Evolutionary conservation across 192 early-diverging fungal species (phyloP), one percentile per base, ranked within the genome.

Genomic region (Backusella circina): DNA sequence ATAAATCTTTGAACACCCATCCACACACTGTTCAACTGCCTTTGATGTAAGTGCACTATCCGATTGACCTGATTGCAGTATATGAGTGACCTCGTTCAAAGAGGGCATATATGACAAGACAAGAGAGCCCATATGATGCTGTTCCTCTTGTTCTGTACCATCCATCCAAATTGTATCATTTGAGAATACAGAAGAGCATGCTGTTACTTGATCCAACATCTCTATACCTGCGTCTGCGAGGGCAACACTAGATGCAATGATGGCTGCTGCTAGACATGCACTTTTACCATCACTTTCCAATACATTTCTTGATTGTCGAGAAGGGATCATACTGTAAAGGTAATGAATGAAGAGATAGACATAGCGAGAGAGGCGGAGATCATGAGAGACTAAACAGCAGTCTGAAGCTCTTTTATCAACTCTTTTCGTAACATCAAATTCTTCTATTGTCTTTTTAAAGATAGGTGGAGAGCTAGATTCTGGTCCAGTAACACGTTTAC

Each of bases 181-280:
- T n/a, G 32, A 71, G 39, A 54, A 71, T 1, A 77, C 90, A n/a
- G 89, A 90, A 13, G 93, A 85, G 69, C 86, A 90, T 13, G 88
- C 94, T 7, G 90, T 89, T 7, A 96, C 94, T n/a, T 85, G 79
- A 81, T 96, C 94, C 50, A 84, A 73, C 93, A 96, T 94, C 77
- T 95, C 93, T 68, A 96, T 93, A 16, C 94, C 94, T 13, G 94
- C 94, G 83, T 96, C 92, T 10, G 93, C 92, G 13, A 96, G 70
- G 0, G 90, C 90, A 0, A 85, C 81, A 10, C 89, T 91, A 8
- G 93, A 89, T 12, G 91, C 92, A 26, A 88, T 86, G 50, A 91
- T 79, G 66, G 89, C 85, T 71, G 86, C 88, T 13, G 91, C 85
- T n/a, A 94, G 65, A 75, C 89, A 87, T 9, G 92, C 87, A 18